Evolutionary conservation across 1,284 basidiomycete genomes (phyloP), one percentile per base, ranked within the genome.

Genomic region (Puccinia hordei): DNA sequence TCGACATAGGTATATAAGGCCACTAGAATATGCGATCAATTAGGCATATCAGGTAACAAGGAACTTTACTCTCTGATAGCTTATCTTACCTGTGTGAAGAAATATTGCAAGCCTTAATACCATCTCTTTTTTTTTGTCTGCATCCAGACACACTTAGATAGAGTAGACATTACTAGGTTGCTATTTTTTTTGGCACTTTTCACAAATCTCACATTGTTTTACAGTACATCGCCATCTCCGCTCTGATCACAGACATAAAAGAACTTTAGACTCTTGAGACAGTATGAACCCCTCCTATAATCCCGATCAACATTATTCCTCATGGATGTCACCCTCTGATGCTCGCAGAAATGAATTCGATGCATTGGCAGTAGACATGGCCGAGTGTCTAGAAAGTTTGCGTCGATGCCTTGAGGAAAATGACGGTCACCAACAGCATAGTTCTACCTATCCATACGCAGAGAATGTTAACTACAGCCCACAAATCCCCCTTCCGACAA

Each of bases 201-300:
- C n/a, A 71, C 46, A 71, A 71, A 68, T 22, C 63, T 5, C 27
- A 9, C 17, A 38, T 41, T 41, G 30, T 65, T 65, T 65, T 65
- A 41, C 38, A n/a, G n/a, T 27, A 65, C 35, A 46, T 68, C 1
- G 12, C 65, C 8, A 44, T 19, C 17, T 33, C 61, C 30, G 24
- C 5, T 63, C 63, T 44, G 33, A 44, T 44, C 35, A 12, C 6
- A 41, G 38, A 9, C 19, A 24, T n/a, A 12, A n/a, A 41, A 41
- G n/a, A 24, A 24, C 61, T 15, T 49, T 46, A n/a, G 27, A 49
- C 41, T 49, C 44, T 33, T 19, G 1, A 24, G 41, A 30, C 41
- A 49, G 8, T 33, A 71, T 71, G 68, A 71, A 71, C 27, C 68
- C 68, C 68, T 51, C 68, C 15, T 71, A 51, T 71, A 71, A 71